Conservation (phyloP, 2,329 filamentous ascomycete species). For the Fonsecaea erecta region DNA sequence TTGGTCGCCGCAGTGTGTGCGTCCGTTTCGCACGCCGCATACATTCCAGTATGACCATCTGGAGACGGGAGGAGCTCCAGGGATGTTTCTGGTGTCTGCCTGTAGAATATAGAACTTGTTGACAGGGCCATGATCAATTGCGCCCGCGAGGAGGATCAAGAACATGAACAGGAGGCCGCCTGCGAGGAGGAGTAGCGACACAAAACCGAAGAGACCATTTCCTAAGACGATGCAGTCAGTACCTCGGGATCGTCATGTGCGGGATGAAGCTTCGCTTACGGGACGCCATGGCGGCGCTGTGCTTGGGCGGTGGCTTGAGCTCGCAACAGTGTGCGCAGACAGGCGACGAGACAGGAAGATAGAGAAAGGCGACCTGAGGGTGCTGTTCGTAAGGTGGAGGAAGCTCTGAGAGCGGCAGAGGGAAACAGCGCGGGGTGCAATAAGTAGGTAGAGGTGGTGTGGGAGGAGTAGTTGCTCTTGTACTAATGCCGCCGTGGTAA, state of each 20-base stretch:
- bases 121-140: slow-evolving; percentile 61
- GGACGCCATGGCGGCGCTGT: slow-evolving; percentile 34
- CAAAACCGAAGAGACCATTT: slow-evolving; percentile 62
- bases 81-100: slow-evolving; percentile 74
- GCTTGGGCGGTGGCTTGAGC: not conserved
- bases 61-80: slow-evolving; percentile 66
- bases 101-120: slow-evolving; percentile 84
- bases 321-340: not conserved
- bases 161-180: slow-evolving; percentile 67
- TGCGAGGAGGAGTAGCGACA: slow-evolving; percentile 66
- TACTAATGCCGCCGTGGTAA: slow-evolving; percentile 17
- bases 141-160: slow-evolving; percentile 68
- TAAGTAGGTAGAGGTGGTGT: slow-evolving; percentile 1
- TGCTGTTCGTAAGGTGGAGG: not conserved
- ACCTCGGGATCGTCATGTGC: not conserved
- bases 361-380: not conserved
- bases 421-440: not conserved
- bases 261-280: slow-evolving; percentile 40
- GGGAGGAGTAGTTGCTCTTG: not conserved
- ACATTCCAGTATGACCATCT: slow-evolving; percentile 93
- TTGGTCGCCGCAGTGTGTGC: slow-evolving; percentile 51
- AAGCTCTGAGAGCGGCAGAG: not conserved
- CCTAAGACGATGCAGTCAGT: slow-evolving; percentile 15
- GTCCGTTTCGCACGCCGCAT: slow-evolving; percentile 63
- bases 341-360: not conserved